Evolutionary conservation across 2,329 filamentous ascomycete species (phyloP).

Genomic region (Pestalotiopsis sp.): DNA sequence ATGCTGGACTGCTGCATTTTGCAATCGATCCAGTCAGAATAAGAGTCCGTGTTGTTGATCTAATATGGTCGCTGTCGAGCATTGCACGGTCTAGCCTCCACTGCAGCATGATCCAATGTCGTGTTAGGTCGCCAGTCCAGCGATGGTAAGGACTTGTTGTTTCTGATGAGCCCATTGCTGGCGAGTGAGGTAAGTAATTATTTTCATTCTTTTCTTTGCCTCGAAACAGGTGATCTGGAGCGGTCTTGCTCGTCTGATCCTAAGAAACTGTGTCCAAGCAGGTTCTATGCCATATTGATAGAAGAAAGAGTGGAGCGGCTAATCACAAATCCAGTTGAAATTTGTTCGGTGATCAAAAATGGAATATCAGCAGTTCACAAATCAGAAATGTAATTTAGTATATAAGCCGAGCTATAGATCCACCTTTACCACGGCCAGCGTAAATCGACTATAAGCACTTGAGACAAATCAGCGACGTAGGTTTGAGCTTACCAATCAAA

Average conservation of each 20-base stretch:
- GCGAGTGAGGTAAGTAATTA: too few relatives aligned
- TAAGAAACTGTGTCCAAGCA: background rate
- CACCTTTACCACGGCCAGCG: background rate
- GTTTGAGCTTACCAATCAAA: background rate
- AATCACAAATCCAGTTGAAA: background rate
- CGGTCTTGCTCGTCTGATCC: background rate
- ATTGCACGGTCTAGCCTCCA: too few relatives aligned
- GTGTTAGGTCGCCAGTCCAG: too few relatives aligned
- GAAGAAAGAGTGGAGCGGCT: background rate
- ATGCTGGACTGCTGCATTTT: too few relatives aligned
- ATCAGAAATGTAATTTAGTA: background rate
- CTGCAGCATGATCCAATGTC: too few relatives aligned
- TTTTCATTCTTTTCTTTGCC: too few relatives aligned
- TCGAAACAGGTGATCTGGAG: background rate
- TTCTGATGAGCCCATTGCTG: too few relatives aligned
- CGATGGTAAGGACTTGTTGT: too few relatives aligned
- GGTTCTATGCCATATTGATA: background rate
- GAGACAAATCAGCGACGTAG: background rate
- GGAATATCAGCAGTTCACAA: background rate
- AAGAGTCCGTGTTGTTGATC: too few relatives aligned
- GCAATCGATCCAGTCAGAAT: too few relatives aligned
- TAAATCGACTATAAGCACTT: background rate
- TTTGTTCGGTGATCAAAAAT: background rate
- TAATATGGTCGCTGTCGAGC: too few relatives aligned
- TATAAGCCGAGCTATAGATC: background rate